phyloP scores from a whole-genome alignment of 2,329 filamentous ascomycete species.

The Didymella segeticola region DNA sequence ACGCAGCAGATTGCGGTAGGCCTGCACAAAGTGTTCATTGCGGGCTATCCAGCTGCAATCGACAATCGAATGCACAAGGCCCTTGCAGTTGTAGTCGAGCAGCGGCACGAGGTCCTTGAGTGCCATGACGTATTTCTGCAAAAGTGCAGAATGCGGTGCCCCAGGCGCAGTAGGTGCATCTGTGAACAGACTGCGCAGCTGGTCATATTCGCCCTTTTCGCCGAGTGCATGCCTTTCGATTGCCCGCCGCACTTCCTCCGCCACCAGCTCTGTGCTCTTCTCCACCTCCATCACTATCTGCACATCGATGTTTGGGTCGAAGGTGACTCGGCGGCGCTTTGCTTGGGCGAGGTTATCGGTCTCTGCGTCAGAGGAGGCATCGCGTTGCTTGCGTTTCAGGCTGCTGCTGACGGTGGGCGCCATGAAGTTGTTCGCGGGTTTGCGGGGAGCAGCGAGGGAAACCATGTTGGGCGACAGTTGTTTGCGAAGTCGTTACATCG shows the following conservation, averaged over 20 bases:
- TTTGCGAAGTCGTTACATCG: constrained; percentile 37
- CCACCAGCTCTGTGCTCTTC: constrained; percentile 64
- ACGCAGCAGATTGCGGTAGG: constrained; percentile 64
- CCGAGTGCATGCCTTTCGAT: constrained; percentile 60
- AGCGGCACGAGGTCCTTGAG: constrained; percentile 63
- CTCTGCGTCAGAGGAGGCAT: constrained; percentile 40
- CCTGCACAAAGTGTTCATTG: constrained; percentile 64
- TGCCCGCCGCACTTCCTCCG: constrained; percentile 66
- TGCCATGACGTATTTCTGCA: constrained; percentile 66
- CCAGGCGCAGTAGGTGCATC: constrained; percentile 56
- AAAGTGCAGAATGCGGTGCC: constrained; percentile 58
- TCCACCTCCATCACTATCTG: constrained; percentile 54
- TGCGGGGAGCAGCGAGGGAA: constrained; percentile 45
- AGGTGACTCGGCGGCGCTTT: constrained; percentile 58
- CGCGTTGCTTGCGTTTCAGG: constrained; percentile 48
- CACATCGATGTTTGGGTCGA: constrained; percentile 57
- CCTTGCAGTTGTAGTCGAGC: constrained; percentile 63
- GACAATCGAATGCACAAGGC: constrained; percentile 64
- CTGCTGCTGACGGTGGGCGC: constrained; percentile 38
- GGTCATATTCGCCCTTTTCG: constrained; percentile 64
- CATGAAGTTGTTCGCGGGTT: constrained; percentile 32
- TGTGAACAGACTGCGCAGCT: constrained; percentile 61
- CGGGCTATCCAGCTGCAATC: constrained; percentile 67
- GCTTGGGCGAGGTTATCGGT: constrained; percentile 42
- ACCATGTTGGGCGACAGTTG: constrained; percentile 40